These are phyloP conservation scores for Neofusicoccum sp. DNA, from an alignment of 2,329 filamentous ascomycete genomes.

Conservation along the genomic window DNA sequence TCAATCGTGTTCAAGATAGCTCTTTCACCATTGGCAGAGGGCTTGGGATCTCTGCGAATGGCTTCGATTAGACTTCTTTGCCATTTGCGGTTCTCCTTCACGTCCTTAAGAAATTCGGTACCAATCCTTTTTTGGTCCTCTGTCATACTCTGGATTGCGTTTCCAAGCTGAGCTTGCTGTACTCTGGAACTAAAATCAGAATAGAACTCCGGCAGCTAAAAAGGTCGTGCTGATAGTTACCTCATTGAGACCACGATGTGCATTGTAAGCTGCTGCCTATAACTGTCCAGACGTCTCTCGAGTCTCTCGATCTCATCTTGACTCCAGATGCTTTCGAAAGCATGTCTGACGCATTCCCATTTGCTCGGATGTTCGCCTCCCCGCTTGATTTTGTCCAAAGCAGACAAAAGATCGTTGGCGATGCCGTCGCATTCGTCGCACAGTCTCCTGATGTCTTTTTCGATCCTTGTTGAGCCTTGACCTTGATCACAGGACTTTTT, in stretches of 20 bases:
- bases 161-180: neutral
- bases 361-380: neutral
- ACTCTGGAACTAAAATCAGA: neutral
- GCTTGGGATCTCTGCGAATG: neutral
- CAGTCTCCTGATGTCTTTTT: neutral
- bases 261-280: neutral
- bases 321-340: constrained; percentile 2
- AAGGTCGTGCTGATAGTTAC: neutral
- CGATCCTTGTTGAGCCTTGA: neutral
- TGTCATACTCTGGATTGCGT: neutral
- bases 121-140: neutral
- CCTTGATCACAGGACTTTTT: neutral
- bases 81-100: neutral
- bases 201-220: too few species aligned
- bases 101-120: neutral
- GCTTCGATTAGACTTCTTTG: neutral
- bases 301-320: neutral
- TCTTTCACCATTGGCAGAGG: neutral
- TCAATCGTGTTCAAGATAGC: too few species aligned
- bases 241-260: constrained; percentile 1
- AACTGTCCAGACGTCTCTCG: neutral
- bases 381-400: neutral
- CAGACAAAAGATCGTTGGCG: neutral
- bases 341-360: neutral
- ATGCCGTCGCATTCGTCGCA: neutral